Evolutionary conservation across 1,284 basidiomycete species (phyloP).

Genomic region (Moesziomyces globuligerus): DNA sequence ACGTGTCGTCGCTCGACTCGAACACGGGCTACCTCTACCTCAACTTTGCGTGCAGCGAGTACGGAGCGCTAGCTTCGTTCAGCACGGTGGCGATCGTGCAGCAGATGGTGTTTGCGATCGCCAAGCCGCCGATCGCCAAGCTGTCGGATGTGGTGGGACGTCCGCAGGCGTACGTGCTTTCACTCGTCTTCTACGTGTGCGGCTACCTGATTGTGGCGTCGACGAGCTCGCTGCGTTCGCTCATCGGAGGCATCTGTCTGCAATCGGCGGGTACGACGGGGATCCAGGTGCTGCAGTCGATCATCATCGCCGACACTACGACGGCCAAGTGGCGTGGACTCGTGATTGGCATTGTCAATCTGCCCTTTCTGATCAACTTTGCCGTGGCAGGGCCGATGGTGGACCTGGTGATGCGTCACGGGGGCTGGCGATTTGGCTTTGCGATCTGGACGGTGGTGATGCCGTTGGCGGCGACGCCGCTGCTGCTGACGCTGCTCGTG

Average conservation of each 20-base stretch:
- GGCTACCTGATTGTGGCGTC: slow-evolving; percentile 78
- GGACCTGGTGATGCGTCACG: slow-evolving; percentile 71
- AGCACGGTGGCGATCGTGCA: slow-evolving; percentile 66
- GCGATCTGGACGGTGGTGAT: slow-evolving; percentile 70
- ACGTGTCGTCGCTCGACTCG: slow-evolving; percentile 74
- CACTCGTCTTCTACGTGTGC: slow-evolving; percentile 70
- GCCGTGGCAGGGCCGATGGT: slow-evolving; percentile 76
- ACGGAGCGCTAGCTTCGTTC: slow-evolving; percentile 68
- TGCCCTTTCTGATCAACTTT: slow-evolving; percentile 76
- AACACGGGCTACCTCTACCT: slow-evolving; percentile 71
- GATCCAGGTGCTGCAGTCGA: slow-evolving; percentile 69
- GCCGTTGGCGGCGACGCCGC: slow-evolving; percentile 60
- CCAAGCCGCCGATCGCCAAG: slow-evolving; percentile 84
- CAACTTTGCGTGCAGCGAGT: slow-evolving; percentile 65
- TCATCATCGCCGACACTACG: slow-evolving; percentile 77
- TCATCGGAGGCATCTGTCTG: slow-evolving; percentile 72
- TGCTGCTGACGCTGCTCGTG: slow-evolving; percentile 59
- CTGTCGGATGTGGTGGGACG: slow-evolving; percentile 76
- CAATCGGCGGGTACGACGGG: slow-evolving; percentile 68
- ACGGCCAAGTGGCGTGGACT: slow-evolving; percentile 81
- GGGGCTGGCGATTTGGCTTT: slow-evolving; percentile 79
- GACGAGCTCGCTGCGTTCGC: slow-evolving; percentile 72
- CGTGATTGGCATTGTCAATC: slow-evolving; percentile 72
- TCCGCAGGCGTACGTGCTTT: slow-evolving; percentile 73
- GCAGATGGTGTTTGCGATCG: slow-evolving; percentile 72